Evolutionary conservation across 768 basidiomycete species (phyloP), one percentile per base, ranked within the genome.

Genomic region (Psilocybe sp.): DNA sequence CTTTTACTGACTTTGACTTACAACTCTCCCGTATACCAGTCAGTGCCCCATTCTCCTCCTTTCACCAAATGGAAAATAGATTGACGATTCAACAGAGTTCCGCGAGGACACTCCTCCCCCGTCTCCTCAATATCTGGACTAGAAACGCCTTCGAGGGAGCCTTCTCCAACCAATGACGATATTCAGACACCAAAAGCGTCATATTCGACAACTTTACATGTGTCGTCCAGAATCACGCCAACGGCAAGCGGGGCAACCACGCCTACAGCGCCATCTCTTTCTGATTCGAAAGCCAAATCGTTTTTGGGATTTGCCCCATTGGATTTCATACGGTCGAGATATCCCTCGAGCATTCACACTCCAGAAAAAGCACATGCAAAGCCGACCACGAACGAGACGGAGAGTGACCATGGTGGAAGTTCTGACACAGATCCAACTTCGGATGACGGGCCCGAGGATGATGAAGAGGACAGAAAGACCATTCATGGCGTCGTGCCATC

Each of bases 1-100:
- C 75, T 98, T 15, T 66, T 98, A 46, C 78, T 98, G 28, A 94
- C 90, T 10, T 74, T 96, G 56, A 90, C 87, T 47, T 81, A 84
- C 43, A 84, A 84, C 60, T 74, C 72, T 40, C 68, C 73, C 23
- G 69, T 66, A 45, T 57, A 72, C 32, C 65, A 55, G 85, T 86
- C 60, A 64, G 79, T 68, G 47, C 16, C 35, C 52, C 50, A 51
- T 52, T 55, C 49, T 42, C 37, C 20, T 31, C 50, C 33, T 32
- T 38, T 47, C 36, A 39, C 16, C 10, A 5, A 48, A 33, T 31
- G 51, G 14, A 39, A 61, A 66, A 40, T 61, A 60, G 15, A 57
- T 53, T 15, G 35, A 16, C 44, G 44, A 7, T 57, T 35, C 47
- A 31, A 53, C 53, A 51, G 51, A 51, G 36, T 46, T 15, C 54